Percentiles rank a stretch among this genome's conserved stretches.
These are phyloP conservation scores for Chionographis japonica DNA, from an alignment of 106 monocot genomes.

Conservation along the genomic window DNA sequence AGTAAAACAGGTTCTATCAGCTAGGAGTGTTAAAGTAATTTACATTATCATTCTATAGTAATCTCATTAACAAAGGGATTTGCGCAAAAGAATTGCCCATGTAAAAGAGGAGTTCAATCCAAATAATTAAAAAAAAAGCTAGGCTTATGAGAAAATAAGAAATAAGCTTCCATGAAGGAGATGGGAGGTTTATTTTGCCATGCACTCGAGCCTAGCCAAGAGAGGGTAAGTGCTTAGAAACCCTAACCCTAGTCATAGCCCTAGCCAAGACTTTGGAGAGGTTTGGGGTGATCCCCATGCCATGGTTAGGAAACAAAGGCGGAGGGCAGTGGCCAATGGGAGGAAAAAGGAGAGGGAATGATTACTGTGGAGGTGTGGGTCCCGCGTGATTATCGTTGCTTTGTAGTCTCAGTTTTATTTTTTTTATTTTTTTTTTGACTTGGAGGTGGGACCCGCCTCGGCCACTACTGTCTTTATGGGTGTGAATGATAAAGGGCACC, in stretches of 20 bases:
- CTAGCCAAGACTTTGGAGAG: not conserved
- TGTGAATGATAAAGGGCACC: constrained; percentile 59
- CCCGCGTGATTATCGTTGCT: constrained; percentile 17
- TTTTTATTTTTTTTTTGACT: constrained; percentile 14
- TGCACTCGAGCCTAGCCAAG: no score
- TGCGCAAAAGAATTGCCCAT: no score
- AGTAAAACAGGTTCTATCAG: no score
- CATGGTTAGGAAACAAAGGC: constrained; percentile 1
- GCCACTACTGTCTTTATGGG: constrained; percentile 36
- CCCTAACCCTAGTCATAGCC: constrained; percentile 13
- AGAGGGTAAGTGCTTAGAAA: not conserved
- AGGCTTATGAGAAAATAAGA: no score
- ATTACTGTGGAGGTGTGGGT: constrained; percentile 13
- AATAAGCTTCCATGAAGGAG: no score
- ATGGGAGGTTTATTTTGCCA: no score
- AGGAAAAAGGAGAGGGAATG: constrained; percentile 16
- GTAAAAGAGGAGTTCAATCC: no score
- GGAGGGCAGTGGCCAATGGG: not conserved
- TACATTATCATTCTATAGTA: no score
- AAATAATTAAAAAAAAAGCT: no score
- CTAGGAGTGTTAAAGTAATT: no score
- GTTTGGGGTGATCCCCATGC: no score
- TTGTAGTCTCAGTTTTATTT: not conserved
- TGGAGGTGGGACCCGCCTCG: constrained; percentile 20
- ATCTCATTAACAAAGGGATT: no score